A percentile compares a stretch with the other conserved stretches of the same genome.
These are phyloP conservation scores for Dioscorea alata DNA, from an alignment of 106 monocot genomes.

Conservation along the genomic window DNA sequence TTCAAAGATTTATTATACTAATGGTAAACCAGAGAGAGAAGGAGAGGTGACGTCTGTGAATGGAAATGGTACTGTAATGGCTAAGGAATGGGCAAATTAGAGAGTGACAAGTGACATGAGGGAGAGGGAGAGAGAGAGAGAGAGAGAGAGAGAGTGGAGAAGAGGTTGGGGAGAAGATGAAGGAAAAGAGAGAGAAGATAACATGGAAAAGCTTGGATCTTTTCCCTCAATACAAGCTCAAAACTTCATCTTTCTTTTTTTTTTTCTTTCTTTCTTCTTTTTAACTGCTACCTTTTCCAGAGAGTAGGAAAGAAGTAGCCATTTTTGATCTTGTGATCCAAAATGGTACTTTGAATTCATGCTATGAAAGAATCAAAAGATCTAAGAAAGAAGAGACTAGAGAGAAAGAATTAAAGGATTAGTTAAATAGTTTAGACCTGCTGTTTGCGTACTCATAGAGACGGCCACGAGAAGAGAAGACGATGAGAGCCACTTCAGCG, in stretches of 20 bases:
- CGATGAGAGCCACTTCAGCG: constrained; percentile 16
- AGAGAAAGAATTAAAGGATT: not conserved
- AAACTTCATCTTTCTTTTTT: not conserved
- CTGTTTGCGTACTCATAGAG: constrained; percentile 17
- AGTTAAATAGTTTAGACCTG: not conserved
- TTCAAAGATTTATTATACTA: not conserved
- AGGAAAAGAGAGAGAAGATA: not conserved
- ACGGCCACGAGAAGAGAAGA: constrained; percentile 16
- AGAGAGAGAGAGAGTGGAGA: not conserved
- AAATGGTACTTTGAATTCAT: not conserved
- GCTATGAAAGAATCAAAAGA: not conserved
- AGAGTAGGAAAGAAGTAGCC: not conserved
- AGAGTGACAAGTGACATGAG: constrained; percentile 14
- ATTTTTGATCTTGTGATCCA: not conserved
- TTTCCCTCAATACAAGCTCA: not conserved
- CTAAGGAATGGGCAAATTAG: constrained; percentile 3
- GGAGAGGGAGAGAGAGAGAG: not conserved
- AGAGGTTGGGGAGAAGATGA: not conserved
- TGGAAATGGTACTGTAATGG: too few species aligned
- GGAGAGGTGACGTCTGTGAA: not conserved
- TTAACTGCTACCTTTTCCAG: too few species aligned
- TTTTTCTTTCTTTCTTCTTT: constrained; percentile 1
- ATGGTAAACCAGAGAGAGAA: not conserved
- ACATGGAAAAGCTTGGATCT: not conserved
- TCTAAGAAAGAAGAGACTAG: not conserved